A percentile compares a stretch with the other conserved stretches of the same genome.
Conservation (phyloP, 208 protist species). For the Endotrypanum monterogeii region DNA sequence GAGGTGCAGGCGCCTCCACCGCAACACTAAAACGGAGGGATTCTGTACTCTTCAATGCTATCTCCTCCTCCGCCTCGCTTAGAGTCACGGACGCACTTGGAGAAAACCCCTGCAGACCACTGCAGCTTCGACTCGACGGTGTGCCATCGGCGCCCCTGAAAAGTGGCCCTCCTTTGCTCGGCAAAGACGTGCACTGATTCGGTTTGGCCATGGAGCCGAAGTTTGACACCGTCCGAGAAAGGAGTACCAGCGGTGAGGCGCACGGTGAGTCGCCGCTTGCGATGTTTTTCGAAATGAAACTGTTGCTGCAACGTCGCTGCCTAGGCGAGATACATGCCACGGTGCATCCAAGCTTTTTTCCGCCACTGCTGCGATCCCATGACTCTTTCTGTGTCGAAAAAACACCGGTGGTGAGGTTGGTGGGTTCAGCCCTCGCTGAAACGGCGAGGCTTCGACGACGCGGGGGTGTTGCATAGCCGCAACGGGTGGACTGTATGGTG, state of each 20-base stretch:
- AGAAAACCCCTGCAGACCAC: background rate
- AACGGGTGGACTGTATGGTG: background rate
- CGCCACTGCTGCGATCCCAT: background rate
- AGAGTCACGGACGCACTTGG: slow-evolving; percentile 1
- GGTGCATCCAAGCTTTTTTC: background rate
- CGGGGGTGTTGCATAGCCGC: slow-evolving; percentile 18
- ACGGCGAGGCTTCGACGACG: background rate
- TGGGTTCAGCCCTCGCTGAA: slow-evolving; percentile 12
- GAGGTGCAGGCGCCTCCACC: background rate
- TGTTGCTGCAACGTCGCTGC: background rate
- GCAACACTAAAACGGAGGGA: background rate
- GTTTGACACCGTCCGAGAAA: background rate
- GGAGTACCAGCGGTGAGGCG: slow-evolving; percentile 12
- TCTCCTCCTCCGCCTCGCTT: slow-evolving; percentile 9
- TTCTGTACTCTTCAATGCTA: background rate
- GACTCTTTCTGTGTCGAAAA: background rate
- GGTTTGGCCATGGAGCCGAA: background rate
- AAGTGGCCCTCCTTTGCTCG: background rate
- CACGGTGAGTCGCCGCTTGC: slow-evolving; percentile 8
- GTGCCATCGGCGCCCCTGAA: background rate
- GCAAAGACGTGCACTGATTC: background rate
- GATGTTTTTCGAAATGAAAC: background rate
- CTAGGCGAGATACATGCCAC: background rate
- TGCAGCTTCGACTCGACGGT: slow-evolving; percentile 6
- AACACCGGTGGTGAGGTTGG: slow-evolving; percentile 16